These are phyloP conservation scores for Eimeria maxima DNA, from an alignment of 169 alveolate species.

Conservation along the genomic window DNA sequence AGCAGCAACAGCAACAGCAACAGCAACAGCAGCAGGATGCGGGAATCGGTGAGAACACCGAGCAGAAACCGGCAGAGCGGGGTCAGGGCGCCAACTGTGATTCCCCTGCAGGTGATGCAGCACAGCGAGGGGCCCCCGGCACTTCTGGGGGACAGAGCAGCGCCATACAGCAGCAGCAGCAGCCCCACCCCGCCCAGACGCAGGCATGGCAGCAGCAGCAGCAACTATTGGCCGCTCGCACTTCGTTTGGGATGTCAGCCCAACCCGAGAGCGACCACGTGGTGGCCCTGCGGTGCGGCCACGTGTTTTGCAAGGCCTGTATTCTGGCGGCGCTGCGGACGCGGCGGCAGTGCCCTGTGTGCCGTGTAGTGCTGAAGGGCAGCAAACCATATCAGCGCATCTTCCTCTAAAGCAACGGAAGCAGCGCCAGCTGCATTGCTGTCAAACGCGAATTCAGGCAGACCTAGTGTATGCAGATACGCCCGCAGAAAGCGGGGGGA, in stretches of 20 bases:
- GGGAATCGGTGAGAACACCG: not conserved
- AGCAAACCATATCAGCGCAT: slow-evolving; percentile 61
- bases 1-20: slow-evolving; percentile 2
- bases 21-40: not conserved
- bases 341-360: slow-evolving; percentile 62
- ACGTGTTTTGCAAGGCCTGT: slow-evolving; percentile 56
- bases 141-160: not conserved
- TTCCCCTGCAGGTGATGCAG: not conserved
- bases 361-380: slow-evolving; percentile 40
- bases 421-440: not conserved
- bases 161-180: not conserved
- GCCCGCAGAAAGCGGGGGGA: not conserved
- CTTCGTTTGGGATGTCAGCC: not conserved
- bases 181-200: not conserved
- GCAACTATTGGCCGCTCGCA: not conserved
- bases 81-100: not conserved
- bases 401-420: not conserved
- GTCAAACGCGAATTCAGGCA: no score
- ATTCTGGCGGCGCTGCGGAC: slow-evolving; percentile 42
- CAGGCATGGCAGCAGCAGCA: not conserved
- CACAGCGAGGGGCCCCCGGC: not conserved
- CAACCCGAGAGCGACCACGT: slow-evolving; percentile 42
- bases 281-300: slow-evolving; percentile 66
- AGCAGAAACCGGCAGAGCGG: not conserved
- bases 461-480: not conserved